phyloP scores from a whole-genome alignment of 148 eudicot species.

The Fagopyrum esculentum region DNA sequence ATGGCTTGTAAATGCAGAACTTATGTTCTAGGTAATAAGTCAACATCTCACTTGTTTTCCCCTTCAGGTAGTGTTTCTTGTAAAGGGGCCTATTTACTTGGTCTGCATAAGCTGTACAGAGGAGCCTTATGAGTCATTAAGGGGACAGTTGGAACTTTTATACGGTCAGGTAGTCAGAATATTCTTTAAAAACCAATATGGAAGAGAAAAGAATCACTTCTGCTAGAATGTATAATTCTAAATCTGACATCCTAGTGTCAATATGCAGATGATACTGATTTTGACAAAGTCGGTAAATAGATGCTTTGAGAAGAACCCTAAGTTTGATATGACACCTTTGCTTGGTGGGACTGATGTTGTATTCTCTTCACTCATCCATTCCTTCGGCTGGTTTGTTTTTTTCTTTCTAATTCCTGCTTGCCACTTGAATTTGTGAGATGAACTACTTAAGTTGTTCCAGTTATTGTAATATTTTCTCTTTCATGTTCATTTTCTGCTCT shows the following conservation, averaged over 20 bases:
- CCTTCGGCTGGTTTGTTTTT: constrained; percentile 76
- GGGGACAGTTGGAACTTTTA: constrained; percentile 81
- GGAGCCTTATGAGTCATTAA: constrained; percentile 77
- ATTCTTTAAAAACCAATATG: background rate
- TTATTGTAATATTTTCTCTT: background rate
- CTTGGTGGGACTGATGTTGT: constrained; percentile 97
- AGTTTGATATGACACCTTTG: constrained; percentile 98
- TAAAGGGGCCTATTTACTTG: constrained; percentile 88
- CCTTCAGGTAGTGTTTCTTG: constrained; percentile 81
- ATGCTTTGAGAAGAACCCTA: constrained; percentile 92
- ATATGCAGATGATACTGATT: constrained; percentile 84
- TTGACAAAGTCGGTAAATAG: constrained; percentile 93
- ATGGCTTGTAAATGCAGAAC: background rate
- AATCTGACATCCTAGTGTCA: background rate
- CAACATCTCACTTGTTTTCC: background rate
- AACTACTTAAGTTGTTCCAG: background rate
- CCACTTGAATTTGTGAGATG: background rate
- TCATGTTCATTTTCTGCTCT: background rate
- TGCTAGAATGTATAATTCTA: background rate
- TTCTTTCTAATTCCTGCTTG: constrained; percentile 21
- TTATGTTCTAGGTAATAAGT: background rate
- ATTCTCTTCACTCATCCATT: constrained; percentile 96
- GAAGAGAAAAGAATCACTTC: background rate
- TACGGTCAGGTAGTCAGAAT: constrained; percentile 76
- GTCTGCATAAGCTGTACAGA: constrained; percentile 98